Evolutionary conservation across 2,329 filamentous ascomycete species (phyloP), one percentile per base, ranked within the genome.

Genomic region (Scorias spongiosa): DNA sequence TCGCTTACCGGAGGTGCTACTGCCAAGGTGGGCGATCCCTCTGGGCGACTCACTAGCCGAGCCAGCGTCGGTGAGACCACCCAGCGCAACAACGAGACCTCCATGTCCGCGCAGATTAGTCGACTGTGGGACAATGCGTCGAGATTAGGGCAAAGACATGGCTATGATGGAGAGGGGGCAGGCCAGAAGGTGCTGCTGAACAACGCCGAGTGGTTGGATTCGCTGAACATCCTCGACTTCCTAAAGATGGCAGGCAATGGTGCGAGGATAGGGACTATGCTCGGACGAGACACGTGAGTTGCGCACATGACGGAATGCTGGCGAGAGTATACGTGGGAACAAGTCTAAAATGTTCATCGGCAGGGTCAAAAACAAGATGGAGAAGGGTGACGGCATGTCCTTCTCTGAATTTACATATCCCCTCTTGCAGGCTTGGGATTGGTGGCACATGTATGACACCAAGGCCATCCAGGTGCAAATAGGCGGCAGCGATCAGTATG

Each of bases 351-450:
- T 9, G 28, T 30, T 40, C 29, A 41, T 10, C 46, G 37, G 20
- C 46, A 79, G 76, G 29, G 87, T 93, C 44, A 91, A 86, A 63
- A 80, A 78, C 45, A 85, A 87, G 57, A 73, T 96, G 70, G 74
- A 75, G n/a, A 79, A 79, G 43, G 85, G 86, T 32, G 84, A 91
- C 50, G 93, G 91, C 54, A 89, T 98, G 81, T 93, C 88, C 0
- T 83, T 93, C 55, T 81, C 85, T 30, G 91, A 98, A 60, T 94
- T 98, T 62, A 75, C 79, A 37, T 98, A 98, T 57, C 91, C 93
- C 1, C 66, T 98, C 12, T 76, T 96, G 55, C 91, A 98, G 61
- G 87, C 82, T 17, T 96, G 88, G 82, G 91, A 98, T 61, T 98
- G 88, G 76, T 96, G 85, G 84, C 73, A 84, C 53, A 74, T 96